Base-by-base conservation (phyloP, 2,329 filamentous ascomycete genomes). In the Chrysosporium queenslandicum region DNA sequence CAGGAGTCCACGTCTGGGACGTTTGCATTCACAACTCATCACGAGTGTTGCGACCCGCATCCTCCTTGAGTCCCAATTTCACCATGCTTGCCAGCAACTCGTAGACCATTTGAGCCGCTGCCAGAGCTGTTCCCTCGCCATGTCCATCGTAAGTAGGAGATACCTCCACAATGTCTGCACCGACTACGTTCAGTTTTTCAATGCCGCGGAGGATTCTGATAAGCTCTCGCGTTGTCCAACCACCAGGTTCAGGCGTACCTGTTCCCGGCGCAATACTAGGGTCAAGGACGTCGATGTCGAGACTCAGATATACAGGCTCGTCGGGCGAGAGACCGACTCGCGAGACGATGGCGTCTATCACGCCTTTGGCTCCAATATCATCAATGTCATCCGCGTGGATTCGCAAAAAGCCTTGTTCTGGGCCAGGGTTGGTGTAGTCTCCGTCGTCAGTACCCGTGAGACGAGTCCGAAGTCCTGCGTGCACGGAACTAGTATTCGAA, bases 81-180 rank as follows among this genome's bases (percentile, higher is more conserved):
- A 74, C 72, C 64, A 74, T 69, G 56, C 70, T 75, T 36, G 83
- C 94, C 65, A 94, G 67, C n/a, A 94, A 77, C 73, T 94, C 89
- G 66, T 84, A 94, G 0, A 81, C 86, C 36, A 94, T 79, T 75
- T 94, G 88, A 37, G 87, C 87, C 1, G 81, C 89, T 14, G 87
- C 87, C 58, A 94, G 69, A 11, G 87, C 86, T 36, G 88, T 95
- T 63, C 83, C 83, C 72, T 94, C 89, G 1, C 82, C 86, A 5
- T 73, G 73, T 9, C 84, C 83, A 73, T 95, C 87, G 64, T 94
- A 95, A 11, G 85, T 85, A 0, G 89, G 89, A 40, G 84, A 81
- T 7, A 94, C 87, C 74, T 95, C 90, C 4, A 96, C 90, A 46
- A 95, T 80, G 69, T 95, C 90, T 0, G 88, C 90, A 1, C 88